These are phyloP conservation scores for Fistulinella prunicolor DNA, from an alignment of 768 basidiomycete species.

Conservation along the genomic window DNA sequence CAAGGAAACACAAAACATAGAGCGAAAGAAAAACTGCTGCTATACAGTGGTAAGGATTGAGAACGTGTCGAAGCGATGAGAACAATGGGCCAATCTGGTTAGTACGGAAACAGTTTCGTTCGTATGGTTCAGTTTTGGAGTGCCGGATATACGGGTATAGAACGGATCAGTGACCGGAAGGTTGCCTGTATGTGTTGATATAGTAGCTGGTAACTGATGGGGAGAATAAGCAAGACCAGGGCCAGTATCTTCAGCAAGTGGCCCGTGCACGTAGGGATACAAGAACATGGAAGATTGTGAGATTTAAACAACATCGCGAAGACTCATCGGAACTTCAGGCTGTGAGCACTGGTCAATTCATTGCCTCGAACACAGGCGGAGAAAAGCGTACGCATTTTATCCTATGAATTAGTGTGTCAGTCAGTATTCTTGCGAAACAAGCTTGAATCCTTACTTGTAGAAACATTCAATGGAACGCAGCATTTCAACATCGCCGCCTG, in stretches of 20 bases:
- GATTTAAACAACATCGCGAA: conserved; percentile 83
- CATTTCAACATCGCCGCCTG: conserved; percentile 98
- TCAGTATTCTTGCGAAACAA: neutral
- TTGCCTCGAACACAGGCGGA: conserved; percentile 1
- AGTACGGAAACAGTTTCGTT: conserved; percentile 66
- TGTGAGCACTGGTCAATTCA: conserved; percentile 34
- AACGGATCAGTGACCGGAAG: conserved; percentile 36
- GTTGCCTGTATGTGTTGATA: conserved; percentile 46
- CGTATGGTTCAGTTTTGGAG: conserved; percentile 33
- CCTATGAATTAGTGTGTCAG: conserved; percentile 38
- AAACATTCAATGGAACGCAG: conserved; percentile 97
- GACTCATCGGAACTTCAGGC: conserved; percentile 90
- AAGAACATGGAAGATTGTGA: conserved; percentile 50
- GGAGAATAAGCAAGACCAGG: conserved; percentile 35
- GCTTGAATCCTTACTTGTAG: conserved; percentile 67
- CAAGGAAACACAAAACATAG: conserved; percentile 18
- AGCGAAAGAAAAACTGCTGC: conserved; percentile 34
- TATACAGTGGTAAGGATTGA: conserved; percentile 65
- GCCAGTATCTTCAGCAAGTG: conserved; percentile 33
- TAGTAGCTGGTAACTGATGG: conserved; percentile 47
- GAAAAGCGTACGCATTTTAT: conserved; percentile 80
- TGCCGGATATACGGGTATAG: conserved; percentile 71
- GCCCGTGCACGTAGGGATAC: conserved; percentile 76
- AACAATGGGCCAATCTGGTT: conserved; percentile 26
- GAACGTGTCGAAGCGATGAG: conserved; percentile 39